Conservation (phyloP, 2,329 filamentous ascomycete species). For the Sporothrix brasiliensis region DNA sequence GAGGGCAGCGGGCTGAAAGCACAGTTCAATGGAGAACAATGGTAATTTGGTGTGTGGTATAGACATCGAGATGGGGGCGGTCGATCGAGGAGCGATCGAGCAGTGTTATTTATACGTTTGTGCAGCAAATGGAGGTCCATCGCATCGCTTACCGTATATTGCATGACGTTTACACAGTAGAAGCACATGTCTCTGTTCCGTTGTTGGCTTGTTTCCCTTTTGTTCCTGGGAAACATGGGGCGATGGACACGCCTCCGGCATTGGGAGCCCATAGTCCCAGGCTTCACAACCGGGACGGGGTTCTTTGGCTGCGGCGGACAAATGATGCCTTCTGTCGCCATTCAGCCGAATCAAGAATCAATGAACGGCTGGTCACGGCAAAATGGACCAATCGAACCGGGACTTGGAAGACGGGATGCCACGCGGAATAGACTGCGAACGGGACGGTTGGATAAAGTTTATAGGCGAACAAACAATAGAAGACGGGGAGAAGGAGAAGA, state of each 20-base stretch:
- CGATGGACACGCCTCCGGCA: slow-evolving; percentile 1
- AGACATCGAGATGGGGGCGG: not conserved
- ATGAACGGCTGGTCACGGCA: not conserved
- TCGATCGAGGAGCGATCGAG: not conserved
- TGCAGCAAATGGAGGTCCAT: not conserved
- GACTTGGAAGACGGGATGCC: not conserved
- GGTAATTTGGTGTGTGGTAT: not conserved
- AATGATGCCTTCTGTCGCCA: not conserved
- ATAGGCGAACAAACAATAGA: not conserved
- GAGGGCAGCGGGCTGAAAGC: not conserved
- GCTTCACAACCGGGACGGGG: not conserved
- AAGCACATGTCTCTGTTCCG: not conserved
- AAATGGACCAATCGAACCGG: not conserved
- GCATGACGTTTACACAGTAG: not conserved
- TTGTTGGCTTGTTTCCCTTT: not conserved
- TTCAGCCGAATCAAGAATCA: not conserved
- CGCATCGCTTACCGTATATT: not conserved
- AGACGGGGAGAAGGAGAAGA: not conserved
- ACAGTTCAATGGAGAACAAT: not conserved
- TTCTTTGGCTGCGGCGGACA: not conserved
- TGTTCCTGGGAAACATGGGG: not conserved
- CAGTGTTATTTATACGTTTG: not conserved
- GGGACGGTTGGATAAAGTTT: not conserved
- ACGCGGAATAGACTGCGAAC: slow-evolving; percentile 11
- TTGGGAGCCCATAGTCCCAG: not conserved